Conservation (phyloP, 2,329 filamentous ascomycete species). For the Colletotrichum tropicale region DNA sequence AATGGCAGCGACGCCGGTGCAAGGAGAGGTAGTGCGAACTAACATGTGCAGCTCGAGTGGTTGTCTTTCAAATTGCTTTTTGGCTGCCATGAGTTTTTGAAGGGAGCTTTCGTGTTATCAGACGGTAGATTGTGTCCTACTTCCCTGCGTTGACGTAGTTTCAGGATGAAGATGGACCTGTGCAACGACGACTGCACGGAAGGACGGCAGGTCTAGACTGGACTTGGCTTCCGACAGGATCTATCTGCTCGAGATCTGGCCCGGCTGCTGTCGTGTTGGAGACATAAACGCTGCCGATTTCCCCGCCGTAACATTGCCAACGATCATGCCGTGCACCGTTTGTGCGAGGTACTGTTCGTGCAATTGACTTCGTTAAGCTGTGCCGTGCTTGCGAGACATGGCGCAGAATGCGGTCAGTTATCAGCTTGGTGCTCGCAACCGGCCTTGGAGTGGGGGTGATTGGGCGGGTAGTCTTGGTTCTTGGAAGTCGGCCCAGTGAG, state of each 20-base stretch:
- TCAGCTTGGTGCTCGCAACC: not conserved
- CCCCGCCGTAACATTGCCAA: not conserved
- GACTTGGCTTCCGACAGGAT: not conserved
- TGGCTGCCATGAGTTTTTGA: not conserved
- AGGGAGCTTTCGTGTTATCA: slow-evolving; percentile 5
- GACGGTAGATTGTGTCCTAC: not conserved
- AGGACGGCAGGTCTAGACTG: not conserved
- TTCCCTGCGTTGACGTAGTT: slow-evolving; percentile 9
- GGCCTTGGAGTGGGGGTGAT: not conserved
- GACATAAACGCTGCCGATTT: not conserved
- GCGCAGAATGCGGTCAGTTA: not conserved
- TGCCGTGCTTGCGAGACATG: not conserved
- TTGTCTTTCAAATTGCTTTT: not conserved
- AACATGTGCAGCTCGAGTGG: not conserved
- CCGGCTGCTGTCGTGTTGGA: not conserved
- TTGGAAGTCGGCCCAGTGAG: not conserved
- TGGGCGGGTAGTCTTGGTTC: not conserved
- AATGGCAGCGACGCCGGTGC: not conserved
- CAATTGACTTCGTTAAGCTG: not conserved
- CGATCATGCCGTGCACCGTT: not conserved
- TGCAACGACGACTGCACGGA: not conserved
- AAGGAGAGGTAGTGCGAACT: not conserved
- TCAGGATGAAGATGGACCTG: not conserved
- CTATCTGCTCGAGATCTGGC: not conserved
- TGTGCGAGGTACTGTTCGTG: not conserved